Conservation (phyloP, 495 filamentous ascomycete species). For the Penicillium salamii region DNA sequence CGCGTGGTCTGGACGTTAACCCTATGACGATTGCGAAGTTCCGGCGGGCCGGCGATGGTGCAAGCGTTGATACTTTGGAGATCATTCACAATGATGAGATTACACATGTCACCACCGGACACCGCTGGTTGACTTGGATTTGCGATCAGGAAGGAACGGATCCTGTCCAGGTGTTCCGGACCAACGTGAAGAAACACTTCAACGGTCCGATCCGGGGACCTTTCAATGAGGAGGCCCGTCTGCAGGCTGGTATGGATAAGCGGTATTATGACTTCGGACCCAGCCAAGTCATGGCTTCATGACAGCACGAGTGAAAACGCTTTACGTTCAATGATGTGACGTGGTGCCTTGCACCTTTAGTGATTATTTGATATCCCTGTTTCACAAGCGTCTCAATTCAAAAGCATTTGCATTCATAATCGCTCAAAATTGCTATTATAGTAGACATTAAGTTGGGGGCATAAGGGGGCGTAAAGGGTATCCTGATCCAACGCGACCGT, state of each 20-base stretch:
- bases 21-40: conserved; percentile 55
- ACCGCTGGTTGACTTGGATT: conserved; percentile 53
- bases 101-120: conserved; percentile 54
- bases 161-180: conserved; percentile 49
- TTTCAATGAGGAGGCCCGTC: conserved; percentile 48
- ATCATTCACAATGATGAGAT: conserved; percentile 55
- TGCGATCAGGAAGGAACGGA: conserved; percentile 49
- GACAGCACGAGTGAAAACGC: not conserved
- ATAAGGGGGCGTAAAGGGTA: too few species aligned
- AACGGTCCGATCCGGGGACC: conserved; percentile 44
- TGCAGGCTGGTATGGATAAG: conserved; percentile 48
- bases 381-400: too few species aligned
- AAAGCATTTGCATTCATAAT: conserved; percentile 5
- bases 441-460: not conserved
- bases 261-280: conserved; percentile 40
- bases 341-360: not conserved
- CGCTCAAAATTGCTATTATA: conserved; percentile 4
- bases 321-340: conserved; percentile 5
- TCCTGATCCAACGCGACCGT: conserved; percentile 1
- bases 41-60: conserved; percentile 40
- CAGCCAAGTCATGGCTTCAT: conserved; percentile 11
- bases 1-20: conserved; percentile 51
- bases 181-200: conserved; percentile 48
- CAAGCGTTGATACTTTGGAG: conserved; percentile 44
- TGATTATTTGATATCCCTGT: conserved; percentile 10